Evolutionary conservation across 352 stramenopile species (phyloP).

Genomic region (Phytopythium cucurbitacearum): DNA sequence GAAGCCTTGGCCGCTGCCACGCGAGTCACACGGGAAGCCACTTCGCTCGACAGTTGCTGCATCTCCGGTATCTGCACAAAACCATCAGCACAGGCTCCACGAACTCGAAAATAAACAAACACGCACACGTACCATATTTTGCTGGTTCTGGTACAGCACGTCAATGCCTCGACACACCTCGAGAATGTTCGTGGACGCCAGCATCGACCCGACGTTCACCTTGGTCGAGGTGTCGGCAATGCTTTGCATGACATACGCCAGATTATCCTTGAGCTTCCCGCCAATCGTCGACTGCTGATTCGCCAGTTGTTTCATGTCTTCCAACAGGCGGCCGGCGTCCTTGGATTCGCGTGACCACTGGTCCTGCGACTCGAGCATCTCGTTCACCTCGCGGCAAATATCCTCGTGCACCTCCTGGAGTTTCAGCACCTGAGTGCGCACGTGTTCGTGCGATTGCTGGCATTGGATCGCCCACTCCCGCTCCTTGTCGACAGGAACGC

Average conservation of each 20-base stretch:
- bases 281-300: conserved; percentile 53
- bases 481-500: conserved; percentile 76
- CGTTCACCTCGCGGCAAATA: conserved; percentile 56
- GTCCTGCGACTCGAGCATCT: conserved; percentile 40
- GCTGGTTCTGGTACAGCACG: conserved; percentile 69
- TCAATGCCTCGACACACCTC: conserved; percentile 84
- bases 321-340: conserved; percentile 37
- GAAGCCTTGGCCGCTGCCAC: conserved; percentile 51
- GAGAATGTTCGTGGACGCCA: conserved; percentile 67
- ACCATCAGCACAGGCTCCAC: conserved; percentile 1
- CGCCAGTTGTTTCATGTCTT: conserved; percentile 46
- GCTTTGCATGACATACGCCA: conserved; percentile 58
- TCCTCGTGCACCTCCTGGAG: conserved; percentile 64
- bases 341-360: conserved; percentile 37
- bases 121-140: conserved; percentile 55
- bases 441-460: conserved; percentile 67
- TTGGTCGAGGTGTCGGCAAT: conserved; percentile 64
- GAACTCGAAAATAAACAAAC: conserved; percentile 1
- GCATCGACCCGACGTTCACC: conserved; percentile 55
- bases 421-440: conserved; percentile 57
- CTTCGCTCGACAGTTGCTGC: conserved; percentile 58
- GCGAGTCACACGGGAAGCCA: conserved; percentile 46
- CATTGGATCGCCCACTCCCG: conserved; percentile 76
- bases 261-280: conserved; percentile 53
- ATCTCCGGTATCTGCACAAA: conserved; percentile 48